Conservation (phyloP, 2,329 filamentous ascomycete genomes). For the Venturiaceae sp. region DNA sequence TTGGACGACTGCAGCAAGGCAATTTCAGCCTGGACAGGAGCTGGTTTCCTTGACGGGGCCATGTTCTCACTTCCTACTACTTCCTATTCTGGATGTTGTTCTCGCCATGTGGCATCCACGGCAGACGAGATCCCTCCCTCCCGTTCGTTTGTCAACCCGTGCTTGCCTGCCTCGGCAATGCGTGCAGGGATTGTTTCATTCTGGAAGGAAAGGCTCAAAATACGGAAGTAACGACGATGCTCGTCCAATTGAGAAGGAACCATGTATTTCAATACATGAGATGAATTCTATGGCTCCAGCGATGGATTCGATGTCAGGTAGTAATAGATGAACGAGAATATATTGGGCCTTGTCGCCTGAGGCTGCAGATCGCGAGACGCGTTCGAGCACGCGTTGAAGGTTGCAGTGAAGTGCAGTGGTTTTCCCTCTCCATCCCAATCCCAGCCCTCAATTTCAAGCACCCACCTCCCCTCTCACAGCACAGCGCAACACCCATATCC, state of each 20-base stretch:
- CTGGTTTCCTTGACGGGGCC: constrained; percentile 29
- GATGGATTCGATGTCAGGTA: not conserved
- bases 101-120: not conserved
- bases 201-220: not conserved
- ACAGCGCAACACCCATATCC: not conserved
- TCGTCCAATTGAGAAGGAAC: not conserved
- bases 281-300: too few species aligned
- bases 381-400: not conserved
- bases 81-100: not conserved
- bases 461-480: not conserved
- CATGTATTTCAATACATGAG: too few species aligned
- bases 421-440: too few species aligned
- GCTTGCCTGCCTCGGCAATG: too few species aligned
- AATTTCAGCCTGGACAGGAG: constrained; percentile 62
- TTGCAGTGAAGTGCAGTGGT: not conserved
- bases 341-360: not conserved
- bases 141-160: too few species aligned
- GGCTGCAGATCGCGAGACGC: not conserved
- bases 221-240: not conserved
- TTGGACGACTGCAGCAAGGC: constrained; percentile 72
- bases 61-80: not conserved
- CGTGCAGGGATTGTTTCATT: not conserved
- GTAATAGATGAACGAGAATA: not conserved
- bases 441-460: not conserved
- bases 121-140: too few species aligned